Conservation (phyloP, 1,284 basidiomycete species). For the Pascua sp. region DNA sequence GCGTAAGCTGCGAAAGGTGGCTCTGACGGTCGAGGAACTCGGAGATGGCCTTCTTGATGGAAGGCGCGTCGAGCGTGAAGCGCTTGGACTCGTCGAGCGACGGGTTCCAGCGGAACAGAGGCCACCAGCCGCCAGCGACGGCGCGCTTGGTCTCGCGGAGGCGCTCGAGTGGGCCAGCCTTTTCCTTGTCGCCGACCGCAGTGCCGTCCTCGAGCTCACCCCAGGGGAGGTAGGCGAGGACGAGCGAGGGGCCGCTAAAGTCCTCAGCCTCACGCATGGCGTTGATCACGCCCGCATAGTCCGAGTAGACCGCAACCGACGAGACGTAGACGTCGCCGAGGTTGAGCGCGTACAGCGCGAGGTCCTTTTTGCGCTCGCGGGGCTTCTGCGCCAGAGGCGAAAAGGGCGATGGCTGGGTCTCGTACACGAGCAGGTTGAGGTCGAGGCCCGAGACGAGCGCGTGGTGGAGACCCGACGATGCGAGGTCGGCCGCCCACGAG, state of each 20-base stretch:
- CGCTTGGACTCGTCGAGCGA: conserved; percentile 74
- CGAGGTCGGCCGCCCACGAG: conserved; percentile 95
- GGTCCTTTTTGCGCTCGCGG: conserved; percentile 74
- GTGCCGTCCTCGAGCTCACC: conserved; percentile 61
- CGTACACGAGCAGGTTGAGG: conserved; percentile 93
- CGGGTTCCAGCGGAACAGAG: conserved; percentile 96
- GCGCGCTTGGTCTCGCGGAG: conserved; percentile 97
- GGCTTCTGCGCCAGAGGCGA: conserved; percentile 55
- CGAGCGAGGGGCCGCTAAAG: conserved; percentile 84
- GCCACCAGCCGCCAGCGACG: conserved; percentile 96
- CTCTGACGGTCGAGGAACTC: conserved; percentile 95
- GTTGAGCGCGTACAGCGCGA: conserved; percentile 97
- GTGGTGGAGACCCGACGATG: conserved; percentile 93
- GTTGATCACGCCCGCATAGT: conserved; percentile 92
- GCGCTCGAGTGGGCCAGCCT: conserved; percentile 73
- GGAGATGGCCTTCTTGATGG: conserved; percentile 90
- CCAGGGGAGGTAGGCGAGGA: conserved; percentile 94
- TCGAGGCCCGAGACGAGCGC: conserved; percentile 85
- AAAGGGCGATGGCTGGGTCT: conserved; percentile 72
- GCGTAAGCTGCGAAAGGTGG: conserved; percentile 87
- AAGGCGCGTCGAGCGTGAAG: conserved; percentile 88
- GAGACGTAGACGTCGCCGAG: conserved; percentile 96
- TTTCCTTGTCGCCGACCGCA: conserved; percentile 57
- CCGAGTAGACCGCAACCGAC: conserved; percentile 90
- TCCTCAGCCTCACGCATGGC: conserved; percentile 86